Evolutionary conservation across 495 filamentous ascomycete genomes (phyloP), one percentile per base, ranked within the genome.

Genomic region (Penicillium odoratum): DNA sequence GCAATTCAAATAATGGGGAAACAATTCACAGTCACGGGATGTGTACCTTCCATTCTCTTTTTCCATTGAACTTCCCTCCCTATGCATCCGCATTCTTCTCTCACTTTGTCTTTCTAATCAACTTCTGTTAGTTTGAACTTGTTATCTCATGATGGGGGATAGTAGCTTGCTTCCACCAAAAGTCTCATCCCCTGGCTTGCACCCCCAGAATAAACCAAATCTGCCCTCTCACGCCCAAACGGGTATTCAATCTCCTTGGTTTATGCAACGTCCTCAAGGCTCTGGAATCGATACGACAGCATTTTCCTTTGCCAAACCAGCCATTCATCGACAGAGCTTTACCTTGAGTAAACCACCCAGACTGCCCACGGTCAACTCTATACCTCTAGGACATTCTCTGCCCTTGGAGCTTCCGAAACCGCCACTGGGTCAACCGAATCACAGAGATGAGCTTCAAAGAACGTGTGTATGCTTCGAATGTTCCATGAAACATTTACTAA

Each of bases 251-350:
- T 43, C 48, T 13, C 62, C 72, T 7, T 31, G 69, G 11, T 59
- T 73, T 40, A 66, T 74, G 58, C 59, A 73, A 47, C 73, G 70
- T 7, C 73, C 68, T 5, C 48, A 60, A 16, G 72, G 63, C 26
- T 69, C 67, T 11, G 64, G 58, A 0, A 63, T 73, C n/a, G 72
- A 77, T 51, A 36, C 65, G n/a, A n/a, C 62, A 13, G 59, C 56
- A 2, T 77, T 77, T 47, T 72, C 64, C 4, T 77, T 76, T 51
- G 54, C 66, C 25, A 76, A 65, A 47, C 73, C 73, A 16, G 52
- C 54, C n/a, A 63, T 53, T 16, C 55, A 61, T 49, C 62, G 51
- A 16, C 70, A 67, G 25, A 48, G 47, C 1, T 71, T 72, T 30
- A 64, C 67, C 0, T 62, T 74, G 16, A 64, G 59, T 31, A 29